phyloP scores from a whole-genome alignment of 2,329 filamentous ascomycete species.

The Ramularia endophylla region DNA sequence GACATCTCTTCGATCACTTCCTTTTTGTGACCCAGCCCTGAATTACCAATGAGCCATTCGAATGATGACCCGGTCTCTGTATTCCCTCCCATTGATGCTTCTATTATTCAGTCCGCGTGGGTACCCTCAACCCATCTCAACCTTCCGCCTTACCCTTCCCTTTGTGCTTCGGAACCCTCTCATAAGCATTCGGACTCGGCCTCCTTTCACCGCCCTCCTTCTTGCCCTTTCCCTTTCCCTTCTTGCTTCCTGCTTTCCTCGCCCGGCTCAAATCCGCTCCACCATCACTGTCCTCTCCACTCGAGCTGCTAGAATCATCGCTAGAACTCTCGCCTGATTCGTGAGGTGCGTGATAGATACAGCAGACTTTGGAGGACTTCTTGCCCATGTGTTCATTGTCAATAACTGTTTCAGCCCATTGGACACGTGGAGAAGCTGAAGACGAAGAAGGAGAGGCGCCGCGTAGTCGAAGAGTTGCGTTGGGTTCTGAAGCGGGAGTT shows the following conservation, averaged over 20 bases:
- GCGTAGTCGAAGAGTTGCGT: conserved; percentile 35
- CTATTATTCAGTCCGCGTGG: too few relatives aligned
- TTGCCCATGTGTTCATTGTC: conserved; percentile 93
- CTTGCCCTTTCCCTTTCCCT: conserved; percentile 40
- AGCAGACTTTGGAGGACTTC: conserved; percentile 99
- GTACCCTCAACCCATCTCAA: conserved; percentile 7
- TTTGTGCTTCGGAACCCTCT: conserved; percentile 59
- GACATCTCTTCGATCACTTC: too few relatives aligned
- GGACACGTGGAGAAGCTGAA: conserved; percentile 57
- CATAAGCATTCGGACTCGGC: conserved; percentile 75
- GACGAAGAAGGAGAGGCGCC: conserved; percentile 30
- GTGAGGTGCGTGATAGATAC: conserved; percentile 89
- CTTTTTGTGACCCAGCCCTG: too few relatives aligned
- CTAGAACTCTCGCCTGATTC: conserved; percentile 76
- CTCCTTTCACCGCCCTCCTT: conserved; percentile 35
- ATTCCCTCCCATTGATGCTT: background rate
- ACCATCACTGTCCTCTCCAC: conserved; percentile 50
- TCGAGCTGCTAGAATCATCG: conserved; percentile 54
- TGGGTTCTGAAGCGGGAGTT: conserved; percentile 14
- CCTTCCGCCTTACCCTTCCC: conserved; percentile 24
- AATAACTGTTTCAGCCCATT: conserved; percentile 88
- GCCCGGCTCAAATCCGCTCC: conserved; percentile 46
- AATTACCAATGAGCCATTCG: too few relatives aligned
- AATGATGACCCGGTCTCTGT: background rate
- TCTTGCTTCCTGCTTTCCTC: conserved; percentile 36